Evolutionary conservation across 345 rosid genomes (phyloP).

Genomic region (Pistacia atlantica): DNA sequence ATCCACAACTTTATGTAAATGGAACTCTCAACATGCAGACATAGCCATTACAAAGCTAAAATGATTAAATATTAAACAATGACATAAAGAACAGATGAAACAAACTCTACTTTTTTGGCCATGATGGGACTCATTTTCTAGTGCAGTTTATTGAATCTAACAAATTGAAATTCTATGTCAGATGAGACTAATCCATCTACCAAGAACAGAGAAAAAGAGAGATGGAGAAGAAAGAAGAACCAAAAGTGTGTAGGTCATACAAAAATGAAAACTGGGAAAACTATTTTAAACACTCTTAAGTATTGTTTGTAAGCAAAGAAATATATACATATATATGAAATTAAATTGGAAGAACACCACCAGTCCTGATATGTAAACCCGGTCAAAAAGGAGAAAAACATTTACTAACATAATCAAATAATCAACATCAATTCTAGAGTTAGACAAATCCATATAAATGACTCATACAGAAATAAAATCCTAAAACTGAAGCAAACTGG

Average conservation of each 20-base stretch:
- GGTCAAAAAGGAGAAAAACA: neutral
- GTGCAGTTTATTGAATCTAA: neutral
- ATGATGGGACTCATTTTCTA: neutral
- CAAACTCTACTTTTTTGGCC: neutral
- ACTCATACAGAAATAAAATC: no score
- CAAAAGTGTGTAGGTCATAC: neutral
- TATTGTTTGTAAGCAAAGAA: no score
- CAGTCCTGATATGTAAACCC: neutral
- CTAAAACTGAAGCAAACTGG: no score
- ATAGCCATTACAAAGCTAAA: neutral
- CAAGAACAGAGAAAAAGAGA: neutral
- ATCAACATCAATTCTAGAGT: neutral
- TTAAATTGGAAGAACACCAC: neutral
- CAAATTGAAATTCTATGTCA: neutral
- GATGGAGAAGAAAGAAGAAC: neutral
- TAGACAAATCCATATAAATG: no score
- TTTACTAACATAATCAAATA: neutral
- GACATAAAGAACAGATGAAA: neutral
- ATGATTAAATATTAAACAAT: neutral
- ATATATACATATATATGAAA: no score
- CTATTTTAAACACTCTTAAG: neutral
- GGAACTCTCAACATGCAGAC: neutral
- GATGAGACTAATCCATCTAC: neutral
- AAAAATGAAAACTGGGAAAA: neutral
- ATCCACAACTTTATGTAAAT: neutral